Percentiles rank a stretch among this genome's conserved stretches.
phyloP scores from a whole-genome alignment of 2,329 filamentous ascomycete species.

The Colletotrichum camelliae region DNA sequence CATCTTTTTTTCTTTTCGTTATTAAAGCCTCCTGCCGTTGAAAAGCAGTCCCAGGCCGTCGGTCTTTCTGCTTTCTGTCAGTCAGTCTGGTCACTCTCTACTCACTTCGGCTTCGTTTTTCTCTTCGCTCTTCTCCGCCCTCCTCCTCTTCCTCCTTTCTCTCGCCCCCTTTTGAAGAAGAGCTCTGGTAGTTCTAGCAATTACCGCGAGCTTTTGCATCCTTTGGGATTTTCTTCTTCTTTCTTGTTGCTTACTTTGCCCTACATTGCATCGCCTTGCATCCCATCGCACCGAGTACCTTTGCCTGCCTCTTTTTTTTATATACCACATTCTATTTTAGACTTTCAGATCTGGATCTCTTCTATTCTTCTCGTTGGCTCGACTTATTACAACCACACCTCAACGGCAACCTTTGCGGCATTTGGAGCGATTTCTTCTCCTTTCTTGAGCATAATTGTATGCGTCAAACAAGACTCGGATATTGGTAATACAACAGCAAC shows the following conservation, averaged over 20 bases:
- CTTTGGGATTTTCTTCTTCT: conserved; percentile 26
- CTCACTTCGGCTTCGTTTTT: background rate
- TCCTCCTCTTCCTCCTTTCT: background rate
- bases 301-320: background rate
- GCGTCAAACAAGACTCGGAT: background rate
- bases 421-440: background rate
- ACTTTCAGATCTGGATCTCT: background rate
- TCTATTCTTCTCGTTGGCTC: background rate
- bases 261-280: background rate
- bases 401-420: background rate
- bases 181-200: conserved; percentile 53
- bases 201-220: conserved; percentile 33
- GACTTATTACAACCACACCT: background rate
- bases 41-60: background rate
- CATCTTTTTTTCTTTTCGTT: background rate
- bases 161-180: conserved; percentile 36
- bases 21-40: conserved; percentile 8
- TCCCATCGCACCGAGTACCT: background rate
- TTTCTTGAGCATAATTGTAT: background rate
- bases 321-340: background rate
- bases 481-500: background rate
- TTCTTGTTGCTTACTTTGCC: conserved; percentile 12
- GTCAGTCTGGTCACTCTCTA: conserved; percentile 22
- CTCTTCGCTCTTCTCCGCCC: background rate
- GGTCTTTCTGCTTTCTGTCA: background rate